phyloP scores from a whole-genome alignment of 306 rosid genomes.

The Herpetospermum pedunculosum region DNA sequence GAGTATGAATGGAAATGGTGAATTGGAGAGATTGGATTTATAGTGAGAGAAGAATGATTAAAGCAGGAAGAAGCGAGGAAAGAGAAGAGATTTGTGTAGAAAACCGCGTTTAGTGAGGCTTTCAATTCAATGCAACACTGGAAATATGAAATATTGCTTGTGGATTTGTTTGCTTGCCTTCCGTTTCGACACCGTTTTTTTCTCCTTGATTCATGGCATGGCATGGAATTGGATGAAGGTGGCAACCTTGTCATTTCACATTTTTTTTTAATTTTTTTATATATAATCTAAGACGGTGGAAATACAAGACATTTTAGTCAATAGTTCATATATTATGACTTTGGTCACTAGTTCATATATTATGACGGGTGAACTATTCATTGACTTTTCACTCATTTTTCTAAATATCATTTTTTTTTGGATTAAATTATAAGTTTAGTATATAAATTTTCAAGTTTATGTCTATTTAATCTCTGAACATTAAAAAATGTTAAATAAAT shows the following conservation, averaged over 20 bases:
- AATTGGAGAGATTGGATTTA: constrained; percentile 20
- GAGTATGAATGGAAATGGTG: constrained; percentile 7
- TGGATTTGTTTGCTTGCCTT: constrained; percentile 21
- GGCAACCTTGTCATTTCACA: not conserved
- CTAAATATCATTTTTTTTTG: too few species aligned
- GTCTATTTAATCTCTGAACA: too few species aligned
- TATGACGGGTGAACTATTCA: too few species aligned
- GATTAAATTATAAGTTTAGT: too few species aligned
- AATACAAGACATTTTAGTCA: too few species aligned
- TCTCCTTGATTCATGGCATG: constrained; percentile 49
- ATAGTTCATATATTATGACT: too few species aligned
- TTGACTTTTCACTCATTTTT: too few species aligned
- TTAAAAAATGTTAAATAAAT: too few species aligned
- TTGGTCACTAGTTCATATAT: too few species aligned
- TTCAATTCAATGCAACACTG: not conserved
- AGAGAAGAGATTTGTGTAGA: constrained; percentile 19
- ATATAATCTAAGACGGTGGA: too few species aligned
- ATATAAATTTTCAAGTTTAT: too few species aligned
- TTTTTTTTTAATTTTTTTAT: not conserved
- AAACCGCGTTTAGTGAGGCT: constrained; percentile 29
- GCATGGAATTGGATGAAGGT: not conserved
- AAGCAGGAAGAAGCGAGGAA: constrained; percentile 11
- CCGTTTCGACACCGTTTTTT: constrained; percentile 19
- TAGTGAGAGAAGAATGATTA: constrained; percentile 10
- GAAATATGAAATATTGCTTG: not conserved